Conservation (phyloP, 2,329 filamentous ascomycete genomes). For the Gaeumannomyces tritici region DNA sequence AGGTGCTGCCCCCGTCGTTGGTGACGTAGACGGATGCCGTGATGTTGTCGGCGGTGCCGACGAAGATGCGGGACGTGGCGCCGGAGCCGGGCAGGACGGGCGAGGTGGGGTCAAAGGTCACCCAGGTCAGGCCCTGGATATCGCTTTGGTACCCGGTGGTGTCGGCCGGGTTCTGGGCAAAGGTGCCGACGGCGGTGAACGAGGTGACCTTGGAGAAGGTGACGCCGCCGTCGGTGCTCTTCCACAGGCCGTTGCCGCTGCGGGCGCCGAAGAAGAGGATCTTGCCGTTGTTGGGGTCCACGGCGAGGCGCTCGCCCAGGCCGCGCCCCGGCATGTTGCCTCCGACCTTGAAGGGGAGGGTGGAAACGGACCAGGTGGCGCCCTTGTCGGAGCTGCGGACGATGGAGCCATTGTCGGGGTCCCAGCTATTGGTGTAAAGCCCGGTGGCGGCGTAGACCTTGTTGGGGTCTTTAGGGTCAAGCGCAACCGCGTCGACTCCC, state of each 20-base stretch:
- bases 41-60: conserved; percentile 42
- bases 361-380: conserved; percentile 37
- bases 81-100: conserved; percentile 22
- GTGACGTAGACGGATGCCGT: conserved; percentile 44
- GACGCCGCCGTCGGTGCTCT: conserved; percentile 44
- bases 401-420: conserved; percentile 45
- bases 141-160: conserved; percentile 32
- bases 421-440: conserved; percentile 52
- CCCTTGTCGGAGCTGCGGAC: conserved; percentile 44
- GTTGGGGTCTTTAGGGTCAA: conserved; percentile 41
- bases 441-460: conserved; percentile 45
- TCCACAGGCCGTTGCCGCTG: conserved; percentile 49
- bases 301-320: conserved; percentile 46
- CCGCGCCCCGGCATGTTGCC: conserved; percentile 54
- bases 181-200: conserved; percentile 42
- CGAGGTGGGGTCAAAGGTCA: conserved; percentile 47
- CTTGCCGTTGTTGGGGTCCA: conserved; percentile 46
- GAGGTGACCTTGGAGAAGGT: conserved; percentile 42
- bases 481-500: conserved; percentile 46
- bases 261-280: conserved; percentile 50
- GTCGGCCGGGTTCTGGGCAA: conserved; percentile 33
- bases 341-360: conserved; percentile 48
- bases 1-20: conserved; percentile 41
- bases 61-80: conserved; percentile 46
- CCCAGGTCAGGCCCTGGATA: conserved; percentile 36